Evolutionary conservation across 2,329 filamentous ascomycete species (phyloP).

Genomic region (Cordyceps cateniannulata): DNA sequence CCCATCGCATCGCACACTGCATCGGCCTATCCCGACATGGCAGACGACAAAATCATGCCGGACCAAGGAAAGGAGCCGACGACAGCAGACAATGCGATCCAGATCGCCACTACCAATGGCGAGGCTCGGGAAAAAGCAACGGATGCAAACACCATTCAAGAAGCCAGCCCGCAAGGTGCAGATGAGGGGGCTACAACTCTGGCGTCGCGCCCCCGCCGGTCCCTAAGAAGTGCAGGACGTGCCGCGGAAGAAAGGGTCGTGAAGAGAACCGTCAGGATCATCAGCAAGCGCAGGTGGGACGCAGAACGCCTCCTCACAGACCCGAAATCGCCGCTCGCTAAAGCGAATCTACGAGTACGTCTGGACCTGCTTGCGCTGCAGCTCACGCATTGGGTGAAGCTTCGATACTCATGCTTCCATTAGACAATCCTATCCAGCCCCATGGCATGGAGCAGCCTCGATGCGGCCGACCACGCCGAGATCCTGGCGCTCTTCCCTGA

Average conservation of each 20-base stretch:
- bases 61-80: neutral
- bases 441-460: slow-evolving; percentile 32
- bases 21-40: neutral
- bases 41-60: neutral
- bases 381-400: too few relatives aligned
- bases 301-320: slow-evolving; percentile 29
- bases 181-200: neutral
- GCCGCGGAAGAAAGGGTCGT: slow-evolving; percentile 15
- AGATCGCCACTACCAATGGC: neutral
- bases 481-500: slow-evolving; percentile 34
- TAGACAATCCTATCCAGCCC: slow-evolving; percentile 32
- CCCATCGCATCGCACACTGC: neutral
- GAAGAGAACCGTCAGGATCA: slow-evolving; percentile 24
- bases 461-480: slow-evolving; percentile 26
- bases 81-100: neutral
- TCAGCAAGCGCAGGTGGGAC: slow-evolving; percentile 26
- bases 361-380: too few relatives aligned
- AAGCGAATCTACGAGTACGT: slow-evolving; percentile 31
- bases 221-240: neutral
- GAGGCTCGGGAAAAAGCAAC: neutral
- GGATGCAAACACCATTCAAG: neutral
- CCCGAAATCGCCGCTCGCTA: slow-evolving; percentile 32
- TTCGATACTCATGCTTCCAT: too few relatives aligned
- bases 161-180: neutral
- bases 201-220: neutral